These are phyloP conservation scores for Aegle marmelos DNA, from an alignment of 345 rosid genomes.

Conservation along the genomic window DNA sequence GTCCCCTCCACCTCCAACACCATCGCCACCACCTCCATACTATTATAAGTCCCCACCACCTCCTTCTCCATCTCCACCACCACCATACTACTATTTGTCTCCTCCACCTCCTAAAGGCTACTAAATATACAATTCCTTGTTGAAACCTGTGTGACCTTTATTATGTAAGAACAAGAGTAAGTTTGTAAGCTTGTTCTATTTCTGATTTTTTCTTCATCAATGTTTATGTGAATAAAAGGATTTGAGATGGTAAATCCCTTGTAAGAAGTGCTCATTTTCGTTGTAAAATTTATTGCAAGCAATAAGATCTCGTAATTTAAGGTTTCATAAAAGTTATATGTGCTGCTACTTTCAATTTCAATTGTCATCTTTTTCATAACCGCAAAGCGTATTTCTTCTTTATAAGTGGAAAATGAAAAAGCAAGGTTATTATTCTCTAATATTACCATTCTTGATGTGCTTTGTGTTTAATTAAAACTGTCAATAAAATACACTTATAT, in stretches of 20 bases:
- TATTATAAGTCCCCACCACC: no score
- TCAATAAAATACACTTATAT: no score
- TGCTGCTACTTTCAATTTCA: not conserved
- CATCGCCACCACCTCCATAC: no score
- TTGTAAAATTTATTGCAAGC: not conserved
- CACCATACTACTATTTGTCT: not conserved
- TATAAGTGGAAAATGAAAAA: no score
- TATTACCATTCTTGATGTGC: no score
- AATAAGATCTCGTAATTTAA: not conserved
- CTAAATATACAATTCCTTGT: not conserved
- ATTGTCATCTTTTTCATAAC: not conserved
- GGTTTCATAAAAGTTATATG: not conserved
- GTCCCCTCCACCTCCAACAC: no score
- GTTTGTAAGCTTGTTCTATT: not conserved
- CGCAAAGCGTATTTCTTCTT: not conserved
- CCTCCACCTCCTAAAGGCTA: conserved; percentile 19
- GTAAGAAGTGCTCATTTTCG: not conserved
- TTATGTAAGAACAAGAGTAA: not conserved
- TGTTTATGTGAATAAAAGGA: not conserved
- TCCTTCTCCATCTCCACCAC: not conserved
- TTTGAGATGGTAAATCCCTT: not conserved
- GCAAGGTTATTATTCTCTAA: not conserved
- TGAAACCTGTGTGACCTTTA: not conserved
- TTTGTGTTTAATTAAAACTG: no score
- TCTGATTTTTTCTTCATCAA: not conserved